Conservation (phyloP, 768 basidiomycete species). For the Boletus sensibilis region DNA sequence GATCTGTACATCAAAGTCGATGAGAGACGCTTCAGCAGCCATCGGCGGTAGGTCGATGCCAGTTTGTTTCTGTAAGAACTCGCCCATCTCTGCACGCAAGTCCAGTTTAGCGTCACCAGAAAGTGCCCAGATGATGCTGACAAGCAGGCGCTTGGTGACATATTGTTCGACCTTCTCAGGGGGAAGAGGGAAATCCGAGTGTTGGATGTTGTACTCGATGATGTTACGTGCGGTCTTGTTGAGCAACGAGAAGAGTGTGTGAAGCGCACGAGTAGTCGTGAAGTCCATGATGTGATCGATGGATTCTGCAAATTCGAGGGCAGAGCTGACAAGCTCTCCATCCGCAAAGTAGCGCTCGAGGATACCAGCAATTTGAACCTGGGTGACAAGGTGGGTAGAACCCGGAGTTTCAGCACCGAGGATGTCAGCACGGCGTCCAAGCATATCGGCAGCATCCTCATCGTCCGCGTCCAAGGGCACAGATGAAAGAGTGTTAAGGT, state of each 20-base stretch:
- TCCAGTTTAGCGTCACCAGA: slow-evolving; percentile 95
- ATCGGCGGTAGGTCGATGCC: slow-evolving; percentile 87
- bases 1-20: slow-evolving; percentile 94
- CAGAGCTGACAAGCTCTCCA: slow-evolving; percentile 77
- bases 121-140: slow-evolving; percentile 97
- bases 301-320: slow-evolving; percentile 76
- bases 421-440: slow-evolving; percentile 58
- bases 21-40: slow-evolving; percentile 73
- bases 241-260: slow-evolving; percentile 93
- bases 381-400: slow-evolving; percentile 67
- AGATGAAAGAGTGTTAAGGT: slow-evolving; percentile 72
- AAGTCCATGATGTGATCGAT: slow-evolving; percentile 99
- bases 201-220: slow-evolving; percentile 92
- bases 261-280: slow-evolving; percentile 85
- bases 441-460: slow-evolving; percentile 65
- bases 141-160: slow-evolving; percentile 82
- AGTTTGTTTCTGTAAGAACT: slow-evolving; percentile 79
- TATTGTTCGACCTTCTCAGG: slow-evolving; percentile 87
- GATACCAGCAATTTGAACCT: slow-evolving; percentile 70
- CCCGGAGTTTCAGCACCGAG: slow-evolving; percentile 44
- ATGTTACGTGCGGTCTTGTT: slow-evolving; percentile 95
- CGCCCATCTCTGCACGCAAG: slow-evolving; percentile 83
- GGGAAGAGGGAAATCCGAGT: slow-evolving; percentile 90
- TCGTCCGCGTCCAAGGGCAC: slow-evolving; percentile 87
- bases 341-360: slow-evolving; percentile 81